These are phyloP conservation scores for Kazachstania psychrophila DNA, from an alignment of 805 yeast species.

Conservation along the genomic window DNA sequence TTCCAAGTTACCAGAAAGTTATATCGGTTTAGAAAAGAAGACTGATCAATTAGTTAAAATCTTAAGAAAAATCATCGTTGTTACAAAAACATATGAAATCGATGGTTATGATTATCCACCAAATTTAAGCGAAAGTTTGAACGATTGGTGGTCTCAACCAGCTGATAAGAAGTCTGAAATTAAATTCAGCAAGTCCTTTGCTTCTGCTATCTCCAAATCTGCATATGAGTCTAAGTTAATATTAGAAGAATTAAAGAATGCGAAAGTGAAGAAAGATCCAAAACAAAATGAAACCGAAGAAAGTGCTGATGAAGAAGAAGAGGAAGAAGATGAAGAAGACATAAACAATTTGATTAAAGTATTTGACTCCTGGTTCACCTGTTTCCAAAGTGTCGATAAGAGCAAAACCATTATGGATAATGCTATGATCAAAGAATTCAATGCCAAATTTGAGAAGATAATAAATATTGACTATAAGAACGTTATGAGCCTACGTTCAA, in stretches of 20 bases:
- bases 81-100: conserved; percentile 57
- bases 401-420: conserved; percentile 65
- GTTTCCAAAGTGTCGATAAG: conserved; percentile 54
- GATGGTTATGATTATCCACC: conserved; percentile 81
- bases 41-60: conserved; percentile 56
- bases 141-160: conserved; percentile 39
- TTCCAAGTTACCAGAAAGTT: conserved; percentile 66
- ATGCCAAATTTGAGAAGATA: conserved; percentile 42
- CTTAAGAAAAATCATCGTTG: conserved; percentile 42
- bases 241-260: conserved; percentile 18
- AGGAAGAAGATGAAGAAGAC: conserved; percentile 40
- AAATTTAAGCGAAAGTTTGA: conserved; percentile 55
- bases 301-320: conserved; percentile 23
- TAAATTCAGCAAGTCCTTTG: conserved; percentile 56
- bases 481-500: conserved; percentile 51
- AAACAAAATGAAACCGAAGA: conserved; percentile 21
- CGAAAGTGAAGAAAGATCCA: conserved; percentile 16
- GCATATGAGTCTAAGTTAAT: conserved; percentile 43
- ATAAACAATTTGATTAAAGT: conserved; percentile 37
- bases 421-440: conserved; percentile 49
- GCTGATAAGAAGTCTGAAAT: conserved; percentile 5
- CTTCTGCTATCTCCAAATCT: conserved; percentile 57
- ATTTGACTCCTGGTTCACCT: conserved; percentile 41
- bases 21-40: conserved; percentile 54
- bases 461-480: conserved; percentile 52